Percentiles rank a stretch among this genome's conserved stretches.
Conservation (phyloP, 805 yeast genomes). For the Alloascoidea hylecoeti region DNA sequence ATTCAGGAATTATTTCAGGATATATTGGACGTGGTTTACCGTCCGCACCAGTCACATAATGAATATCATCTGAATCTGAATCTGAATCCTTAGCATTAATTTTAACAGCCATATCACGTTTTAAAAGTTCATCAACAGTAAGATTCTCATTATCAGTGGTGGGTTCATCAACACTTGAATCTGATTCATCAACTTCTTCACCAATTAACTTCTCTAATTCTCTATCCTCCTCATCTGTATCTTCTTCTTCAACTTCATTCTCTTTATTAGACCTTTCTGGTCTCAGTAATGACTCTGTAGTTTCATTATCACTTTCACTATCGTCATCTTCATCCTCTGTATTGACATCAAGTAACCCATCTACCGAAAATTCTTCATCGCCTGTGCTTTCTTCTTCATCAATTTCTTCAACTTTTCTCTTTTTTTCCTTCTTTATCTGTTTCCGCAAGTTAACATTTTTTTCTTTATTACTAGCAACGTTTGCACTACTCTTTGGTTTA, state of each 20-base stretch:
- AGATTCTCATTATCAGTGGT: constrained; percentile 5
- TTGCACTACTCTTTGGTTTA: no score
- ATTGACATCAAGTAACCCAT: constrained; percentile 24
- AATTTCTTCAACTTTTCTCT: no score
- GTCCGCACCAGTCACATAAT: constrained; percentile 29
- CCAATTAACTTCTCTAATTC: constrained; percentile 20
- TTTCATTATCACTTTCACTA: constrained; percentile 22
- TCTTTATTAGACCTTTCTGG: constrained; percentile 38
- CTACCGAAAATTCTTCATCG: no score
- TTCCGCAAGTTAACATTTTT: no score
- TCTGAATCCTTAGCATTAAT: constrained; percentile 7
- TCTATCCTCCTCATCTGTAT: constrained; percentile 21
- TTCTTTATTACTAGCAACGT: no score
- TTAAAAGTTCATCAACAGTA: constrained; percentile 6
- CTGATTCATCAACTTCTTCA: constrained; percentile 7
- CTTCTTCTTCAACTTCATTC: constrained; percentile 11
- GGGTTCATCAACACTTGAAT: constrained; percentile 5
- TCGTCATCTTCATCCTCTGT: constrained; percentile 27
- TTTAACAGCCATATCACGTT: constrained; percentile 4
- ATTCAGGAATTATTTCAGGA: constrained; percentile 83
- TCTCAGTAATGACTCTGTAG: constrained; percentile 44
- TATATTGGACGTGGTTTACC: constrained; percentile 66
- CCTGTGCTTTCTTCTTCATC: no score
- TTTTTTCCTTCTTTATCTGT: no score
- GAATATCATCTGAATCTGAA: constrained; percentile 5